These are phyloP conservation scores for Eimeria acervulina DNA, from an alignment of 169 alveolate species.

Conservation along the genomic window DNA sequence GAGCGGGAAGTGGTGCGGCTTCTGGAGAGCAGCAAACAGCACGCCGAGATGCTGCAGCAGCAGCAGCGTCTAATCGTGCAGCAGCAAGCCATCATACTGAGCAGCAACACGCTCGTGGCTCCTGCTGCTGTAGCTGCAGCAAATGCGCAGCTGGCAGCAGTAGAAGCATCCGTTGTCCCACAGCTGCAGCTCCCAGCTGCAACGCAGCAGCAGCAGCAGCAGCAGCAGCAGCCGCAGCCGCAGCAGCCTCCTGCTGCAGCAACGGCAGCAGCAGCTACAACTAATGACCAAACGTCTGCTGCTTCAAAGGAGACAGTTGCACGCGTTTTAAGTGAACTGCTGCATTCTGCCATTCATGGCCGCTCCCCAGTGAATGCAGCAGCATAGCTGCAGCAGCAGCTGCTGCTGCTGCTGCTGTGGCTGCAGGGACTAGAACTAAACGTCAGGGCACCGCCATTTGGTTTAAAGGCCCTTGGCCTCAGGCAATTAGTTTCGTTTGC, in stretches of 20 bases:
- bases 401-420: neutral
- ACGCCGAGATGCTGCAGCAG: slow-evolving; percentile 65
- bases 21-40: slow-evolving; percentile 35
- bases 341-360: slow-evolving; percentile 57
- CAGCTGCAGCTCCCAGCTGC: slow-evolving; percentile 34
- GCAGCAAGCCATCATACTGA: slow-evolving; percentile 51
- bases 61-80: slow-evolving; percentile 62
- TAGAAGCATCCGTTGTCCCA: slow-evolving; percentile 1
- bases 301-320: slow-evolving; percentile 68
- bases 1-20: slow-evolving; percentile 61
- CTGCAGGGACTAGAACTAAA: neutral
- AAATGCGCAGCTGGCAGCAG: slow-evolving; percentile 40
- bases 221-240: neutral
- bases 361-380: slow-evolving; percentile 52
- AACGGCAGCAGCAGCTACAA: slow-evolving; percentile 22
- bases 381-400: slow-evolving; percentile 33
- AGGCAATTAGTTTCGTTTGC: slow-evolving; percentile 11
- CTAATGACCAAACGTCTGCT: neutral
- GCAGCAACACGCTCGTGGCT: slow-evolving; percentile 43
- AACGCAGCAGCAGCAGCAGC: neutral
- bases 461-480: slow-evolving; percentile 3
- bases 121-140: slow-evolving; percentile 53
- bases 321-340: slow-evolving; percentile 48
- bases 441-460: neutral
- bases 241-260: neutral